phyloP scores from a whole-genome alignment of 371 early-diverging fungal genomes.

The Fennellomyces sp. region DNA sequence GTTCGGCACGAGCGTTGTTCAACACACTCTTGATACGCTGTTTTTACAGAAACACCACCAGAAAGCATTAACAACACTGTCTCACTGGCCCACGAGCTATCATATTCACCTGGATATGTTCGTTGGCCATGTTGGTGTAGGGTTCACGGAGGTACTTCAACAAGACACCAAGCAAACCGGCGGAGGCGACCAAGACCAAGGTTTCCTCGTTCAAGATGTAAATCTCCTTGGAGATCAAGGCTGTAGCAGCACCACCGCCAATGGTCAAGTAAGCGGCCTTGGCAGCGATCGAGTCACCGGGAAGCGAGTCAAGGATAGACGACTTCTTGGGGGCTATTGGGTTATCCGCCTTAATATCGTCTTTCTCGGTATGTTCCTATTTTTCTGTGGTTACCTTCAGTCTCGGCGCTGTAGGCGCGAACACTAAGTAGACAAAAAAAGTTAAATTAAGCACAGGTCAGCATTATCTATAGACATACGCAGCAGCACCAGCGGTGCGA shows the following conservation, averaged over 20 bases:
- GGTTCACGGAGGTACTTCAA: constrained; percentile 84
- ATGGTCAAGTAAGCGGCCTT: constrained; percentile 91
- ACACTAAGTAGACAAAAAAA: constrained; percentile 20
- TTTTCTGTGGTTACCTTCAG: constrained; percentile 25
- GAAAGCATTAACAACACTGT: too few species aligned
- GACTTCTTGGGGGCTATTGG: constrained; percentile 82
- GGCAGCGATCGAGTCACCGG: constrained; percentile 86
- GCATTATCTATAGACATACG: constrained; percentile 35
- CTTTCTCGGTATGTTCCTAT: background rate
- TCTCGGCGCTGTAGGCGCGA: constrained; percentile 42
- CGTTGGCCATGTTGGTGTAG: constrained; percentile 86
- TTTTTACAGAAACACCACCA: background rate
- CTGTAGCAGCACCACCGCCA: constrained; percentile 84
- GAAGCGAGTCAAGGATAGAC: constrained; percentile 89
- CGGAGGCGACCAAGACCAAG: constrained; percentile 76
- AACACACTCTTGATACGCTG: constrained; percentile 81
- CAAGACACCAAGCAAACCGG: constrained; percentile 77
- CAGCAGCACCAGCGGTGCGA: constrained; percentile 42
- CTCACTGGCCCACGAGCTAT: too few species aligned
- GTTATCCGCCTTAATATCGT: too few species aligned
- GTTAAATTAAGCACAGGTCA: too few species aligned
- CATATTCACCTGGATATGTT: constrained; percentile 67
- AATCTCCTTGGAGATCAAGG: constrained; percentile 94
- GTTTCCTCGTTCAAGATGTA: constrained; percentile 95
- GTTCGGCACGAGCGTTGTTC: constrained; percentile 86